Evolutionary conservation across 352 stramenopile species (phyloP).

Genomic region (Globisporangium viniferum): DNA sequence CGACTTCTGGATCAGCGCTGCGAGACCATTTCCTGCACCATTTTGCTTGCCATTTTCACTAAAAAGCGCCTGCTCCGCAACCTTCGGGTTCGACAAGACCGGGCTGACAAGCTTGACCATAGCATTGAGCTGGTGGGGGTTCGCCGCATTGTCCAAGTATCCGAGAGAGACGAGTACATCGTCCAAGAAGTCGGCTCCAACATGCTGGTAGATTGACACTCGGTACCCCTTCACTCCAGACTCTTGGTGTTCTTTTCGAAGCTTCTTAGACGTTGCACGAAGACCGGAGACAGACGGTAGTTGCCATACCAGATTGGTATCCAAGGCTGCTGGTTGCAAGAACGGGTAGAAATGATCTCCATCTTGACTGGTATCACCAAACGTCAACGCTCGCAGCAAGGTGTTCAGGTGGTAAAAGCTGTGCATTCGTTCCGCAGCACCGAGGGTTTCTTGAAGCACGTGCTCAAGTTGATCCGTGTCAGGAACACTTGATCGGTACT

Average conservation of each 20-base stretch:
- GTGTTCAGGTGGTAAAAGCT: slow-evolving; percentile 59
- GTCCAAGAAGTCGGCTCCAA: slow-evolving; percentile 56
- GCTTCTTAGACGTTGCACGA: slow-evolving; percentile 7
- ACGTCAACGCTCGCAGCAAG: slow-evolving; percentile 41
- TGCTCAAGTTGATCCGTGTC: slow-evolving; percentile 21
- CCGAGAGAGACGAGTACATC: slow-evolving; percentile 49
- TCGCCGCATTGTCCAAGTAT: slow-evolving; percentile 49
- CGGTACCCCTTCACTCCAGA: slow-evolving; percentile 11
- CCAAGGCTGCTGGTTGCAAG: slow-evolving; percentile 25
- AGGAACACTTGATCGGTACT: slow-evolving; percentile 6
- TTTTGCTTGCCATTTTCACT: background rate
- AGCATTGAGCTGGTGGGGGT: slow-evolving; percentile 42
- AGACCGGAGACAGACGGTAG: slow-evolving; percentile 25
- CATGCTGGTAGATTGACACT: slow-evolving; percentile 41
- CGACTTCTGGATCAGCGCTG: slow-evolving; percentile 31
- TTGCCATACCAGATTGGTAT: slow-evolving; percentile 28
- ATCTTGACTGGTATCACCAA: slow-evolving; percentile 24
- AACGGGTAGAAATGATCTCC: slow-evolving; percentile 20
- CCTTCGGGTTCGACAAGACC: slow-evolving; percentile 33
- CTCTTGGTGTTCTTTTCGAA: background rate
- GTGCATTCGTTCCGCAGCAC: slow-evolving; percentile 33
- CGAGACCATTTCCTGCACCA: slow-evolving; percentile 11
- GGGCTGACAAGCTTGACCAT: slow-evolving; percentile 67
- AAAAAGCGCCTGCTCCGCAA: slow-evolving; percentile 35
- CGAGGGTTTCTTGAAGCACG: slow-evolving; percentile 41